Conservation (phyloP, 2,329 filamentous ascomycete genomes). For the Ophiostoma perfectum region DNA sequence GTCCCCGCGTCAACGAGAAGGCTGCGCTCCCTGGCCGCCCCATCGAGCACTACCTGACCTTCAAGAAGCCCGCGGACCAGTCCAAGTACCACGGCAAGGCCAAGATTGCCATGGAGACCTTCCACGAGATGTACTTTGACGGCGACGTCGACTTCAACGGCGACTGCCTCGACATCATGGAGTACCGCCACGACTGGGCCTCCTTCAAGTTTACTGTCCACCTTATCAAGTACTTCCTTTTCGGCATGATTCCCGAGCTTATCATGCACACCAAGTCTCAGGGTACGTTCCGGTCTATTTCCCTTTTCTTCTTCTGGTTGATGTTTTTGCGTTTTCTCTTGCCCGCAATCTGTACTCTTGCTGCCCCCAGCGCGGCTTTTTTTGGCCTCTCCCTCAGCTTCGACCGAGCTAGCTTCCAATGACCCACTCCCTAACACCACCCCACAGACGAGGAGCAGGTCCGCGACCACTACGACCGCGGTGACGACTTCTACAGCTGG, state of each 20-base stretch:
- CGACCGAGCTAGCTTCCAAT: background rate
- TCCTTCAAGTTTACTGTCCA: conserved; percentile 49
- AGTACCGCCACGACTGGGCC: conserved; percentile 96
- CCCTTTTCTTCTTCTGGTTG: background rate
- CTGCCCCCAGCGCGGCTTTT: background rate
- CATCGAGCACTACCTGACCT: conserved; percentile 84
- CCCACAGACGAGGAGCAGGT: conserved; percentile 87
- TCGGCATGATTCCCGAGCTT: conserved; percentile 27
- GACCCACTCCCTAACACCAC: background rate
- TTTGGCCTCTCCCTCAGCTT: background rate
- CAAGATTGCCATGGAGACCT: conserved; percentile 86
- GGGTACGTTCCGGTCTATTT: conserved; percentile 19
- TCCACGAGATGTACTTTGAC: conserved; percentile 97
- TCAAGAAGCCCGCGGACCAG: conserved; percentile 60
- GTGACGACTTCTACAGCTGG: conserved; percentile 98
- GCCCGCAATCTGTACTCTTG: background rate
- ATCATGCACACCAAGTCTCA: conserved; percentile 28
- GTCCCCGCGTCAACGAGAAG: conserved; percentile 89
- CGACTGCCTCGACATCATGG: conserved; percentile 79
- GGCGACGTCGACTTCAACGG: conserved; percentile 94
- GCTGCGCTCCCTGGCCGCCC: conserved; percentile 77
- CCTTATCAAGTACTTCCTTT: conserved; percentile 27
- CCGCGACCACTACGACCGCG: conserved; percentile 93
- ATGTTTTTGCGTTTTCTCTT: background rate
- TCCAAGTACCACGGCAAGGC: conserved; percentile 68